Base-by-base conservation (phyloP, 345 rosid genomes). In the Gossypium thurberi region DNA sequence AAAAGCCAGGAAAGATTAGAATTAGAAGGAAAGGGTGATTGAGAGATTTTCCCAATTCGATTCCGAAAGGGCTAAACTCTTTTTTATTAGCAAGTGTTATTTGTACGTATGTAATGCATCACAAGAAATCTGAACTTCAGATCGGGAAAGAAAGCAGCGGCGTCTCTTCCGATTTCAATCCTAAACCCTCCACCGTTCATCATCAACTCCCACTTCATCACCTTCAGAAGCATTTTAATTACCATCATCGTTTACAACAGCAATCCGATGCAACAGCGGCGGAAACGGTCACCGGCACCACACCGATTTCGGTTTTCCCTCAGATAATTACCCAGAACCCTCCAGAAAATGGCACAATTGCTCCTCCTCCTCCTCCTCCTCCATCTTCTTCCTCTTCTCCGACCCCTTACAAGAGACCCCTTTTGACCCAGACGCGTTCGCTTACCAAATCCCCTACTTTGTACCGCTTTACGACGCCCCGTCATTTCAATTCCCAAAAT, bases 101-200 rank as follows among this genome's bases (percentile, higher is more conserved):
- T 23, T 61, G 51, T 28, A 25, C 78, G 21, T 79, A 84, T 88
- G 92, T 91, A 85, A 93, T 93, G 98, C 98, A 91, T 93, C 98
- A 89, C 86, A 93, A 93, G 93, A 93, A 90, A 87, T 93, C 98
- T 71, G 97, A 93, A 86, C 85, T 76, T 80, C 98, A 91, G 89
- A 93, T 93, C 98, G 97, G 98, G 86, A 93, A 85, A 90, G 98
- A 93, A 88, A 93, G 97, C 92, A 86, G 76, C 85, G 98, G 98
- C 96, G 79, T 93, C 91, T 93, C 98, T 88, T 93, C 96, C 96
- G 98, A 88, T 93, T 93, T 78, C 78, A 89, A 86, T 50, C 96
- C 94, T 0, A 82, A 86, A 52, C 93, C 91, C 3, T 66, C 78
- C 7, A 66, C 80, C 65, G 72, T 78, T 65, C 75, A 73, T 51